phyloP scores from a whole-genome alignment of 176 grass and related monocot genomes.

The Oryza coarctata region DNA sequence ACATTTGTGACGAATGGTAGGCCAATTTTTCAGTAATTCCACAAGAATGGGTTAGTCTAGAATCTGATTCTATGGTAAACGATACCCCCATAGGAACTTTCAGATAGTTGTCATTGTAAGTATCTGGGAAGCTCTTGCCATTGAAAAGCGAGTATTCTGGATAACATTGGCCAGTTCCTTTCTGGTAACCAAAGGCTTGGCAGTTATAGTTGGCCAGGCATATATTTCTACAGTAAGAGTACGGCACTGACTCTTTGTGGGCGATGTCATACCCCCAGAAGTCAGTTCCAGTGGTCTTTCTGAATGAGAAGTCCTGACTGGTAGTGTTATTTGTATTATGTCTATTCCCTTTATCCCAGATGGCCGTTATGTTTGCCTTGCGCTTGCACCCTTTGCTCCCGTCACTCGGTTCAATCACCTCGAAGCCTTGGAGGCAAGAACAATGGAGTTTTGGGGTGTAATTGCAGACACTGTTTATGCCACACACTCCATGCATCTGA shows the following conservation, averaged over 20 bases:
- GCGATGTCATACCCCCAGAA: slow-evolving; percentile 49
- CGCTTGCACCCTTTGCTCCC: slow-evolving; percentile 59
- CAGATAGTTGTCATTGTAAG: slow-evolving; percentile 38
- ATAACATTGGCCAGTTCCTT: slow-evolving; percentile 32
- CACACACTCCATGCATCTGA: slow-evolving; percentile 47
- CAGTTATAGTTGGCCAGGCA: slow-evolving; percentile 31
- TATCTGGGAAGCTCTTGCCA: slow-evolving; percentile 35
- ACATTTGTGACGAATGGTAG: neutral
- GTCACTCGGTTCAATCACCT: slow-evolving; percentile 41
- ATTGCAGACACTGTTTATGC: slow-evolving; percentile 43
- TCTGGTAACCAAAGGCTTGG: slow-evolving; percentile 45
- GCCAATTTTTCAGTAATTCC: slow-evolving; percentile 5
- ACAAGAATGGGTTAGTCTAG: neutral
- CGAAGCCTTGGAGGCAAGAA: slow-evolving; percentile 46
- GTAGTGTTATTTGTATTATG: neutral
- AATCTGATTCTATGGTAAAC: neutral
- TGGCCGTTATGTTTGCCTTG: neutral
- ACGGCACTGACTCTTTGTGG: neutral
- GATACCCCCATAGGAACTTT: slow-evolving; percentile 9
- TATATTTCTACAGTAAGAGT: slow-evolving; percentile 8
- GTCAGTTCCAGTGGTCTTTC: neutral
- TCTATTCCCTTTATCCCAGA: neutral
- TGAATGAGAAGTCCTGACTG: slow-evolving; percentile 3
- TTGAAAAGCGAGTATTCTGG: slow-evolving; percentile 40
- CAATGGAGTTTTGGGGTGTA: slow-evolving; percentile 8